phyloP scores from a whole-genome alignment of 768 basidiomycete genomes.

The Pleurotus platypus region DNA sequence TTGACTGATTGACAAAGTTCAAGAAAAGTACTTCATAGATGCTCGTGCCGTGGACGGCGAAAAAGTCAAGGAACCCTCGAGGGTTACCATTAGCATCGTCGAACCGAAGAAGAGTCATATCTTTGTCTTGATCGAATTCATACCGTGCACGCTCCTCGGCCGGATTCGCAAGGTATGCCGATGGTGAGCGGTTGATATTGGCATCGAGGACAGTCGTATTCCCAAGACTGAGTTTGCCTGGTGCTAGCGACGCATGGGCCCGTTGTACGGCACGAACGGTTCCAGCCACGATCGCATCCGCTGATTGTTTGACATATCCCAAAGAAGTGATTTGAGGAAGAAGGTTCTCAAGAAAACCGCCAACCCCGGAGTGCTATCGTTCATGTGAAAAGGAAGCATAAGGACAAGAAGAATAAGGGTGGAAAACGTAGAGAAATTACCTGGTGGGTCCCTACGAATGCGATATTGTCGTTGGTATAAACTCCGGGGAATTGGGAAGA shows the following conservation, averaged over 20 bases:
- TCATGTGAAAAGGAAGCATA: neutral
- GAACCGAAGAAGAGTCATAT: constrained; percentile 64
- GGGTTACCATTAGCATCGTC: constrained; percentile 54
- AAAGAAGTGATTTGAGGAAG: constrained; percentile 74
- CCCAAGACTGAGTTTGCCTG: constrained; percentile 59
- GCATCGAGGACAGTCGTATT: constrained; percentile 67
- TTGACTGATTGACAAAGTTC: neutral
- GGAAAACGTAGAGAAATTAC: constrained; percentile 11
- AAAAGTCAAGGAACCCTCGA: constrained; percentile 70
- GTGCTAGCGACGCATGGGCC: constrained; percentile 59
- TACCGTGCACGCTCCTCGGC: constrained; percentile 64
- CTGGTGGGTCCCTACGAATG: constrained; percentile 67
- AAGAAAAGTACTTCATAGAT: constrained; percentile 55
- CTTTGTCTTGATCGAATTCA: constrained; percentile 71
- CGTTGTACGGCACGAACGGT: constrained; percentile 65
- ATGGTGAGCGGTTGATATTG: constrained; percentile 74
- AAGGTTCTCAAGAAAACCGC: constrained; percentile 75
- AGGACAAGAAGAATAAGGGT: neutral
- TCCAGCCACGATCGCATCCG: constrained; percentile 67
- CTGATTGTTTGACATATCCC: constrained; percentile 70
- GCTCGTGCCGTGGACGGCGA: constrained; percentile 77
- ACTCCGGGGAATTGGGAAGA: constrained; percentile 55
- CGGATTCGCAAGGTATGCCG: constrained; percentile 75
- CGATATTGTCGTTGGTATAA: constrained; percentile 69
- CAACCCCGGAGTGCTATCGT: constrained; percentile 66